A percentile compares a stretch with the other conserved stretches of the same genome.
Evolutionary conservation across 176 grass and related monocot genomes (phyloP).

Genomic region (Juncus inflexus): DNA sequence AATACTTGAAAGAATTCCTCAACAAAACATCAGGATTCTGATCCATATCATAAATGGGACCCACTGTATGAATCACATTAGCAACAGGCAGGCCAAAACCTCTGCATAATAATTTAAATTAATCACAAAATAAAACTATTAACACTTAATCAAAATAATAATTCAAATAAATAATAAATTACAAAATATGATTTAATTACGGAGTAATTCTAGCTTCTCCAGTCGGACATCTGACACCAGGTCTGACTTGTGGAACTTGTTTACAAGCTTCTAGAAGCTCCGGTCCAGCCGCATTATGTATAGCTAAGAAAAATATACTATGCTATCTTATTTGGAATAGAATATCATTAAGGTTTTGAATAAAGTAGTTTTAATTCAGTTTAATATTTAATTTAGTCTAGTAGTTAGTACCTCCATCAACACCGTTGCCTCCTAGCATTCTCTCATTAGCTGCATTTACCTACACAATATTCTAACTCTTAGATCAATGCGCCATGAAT

Average conservation of each 20-base stretch:
- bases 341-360: no score
- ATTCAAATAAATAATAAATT: not conserved
- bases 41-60: slow-evolving; percentile 59
- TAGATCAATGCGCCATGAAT: no score
- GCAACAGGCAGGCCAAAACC: slow-evolving; percentile 63
- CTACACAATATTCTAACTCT: no score
- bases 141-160: not conserved
- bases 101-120: slow-evolving; percentile 33
- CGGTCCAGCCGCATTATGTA: slow-evolving; percentile 88
- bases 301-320: slow-evolving; percentile 42
- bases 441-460: slow-evolving; percentile 84
- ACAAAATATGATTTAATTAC: slow-evolving; percentile 40
- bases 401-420: slow-evolving; percentile 62
- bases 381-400: not conserved
- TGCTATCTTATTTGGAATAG: no score
- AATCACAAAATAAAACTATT: not conserved
- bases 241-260: slow-evolving; percentile 61
- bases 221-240: slow-evolving; percentile 68
- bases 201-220: slow-evolving; percentile 88
- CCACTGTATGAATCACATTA: slow-evolving; percentile 79
- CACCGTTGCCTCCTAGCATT: slow-evolving; percentile 86
- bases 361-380: not conserved
- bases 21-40: slow-evolving; percentile 47
- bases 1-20: slow-evolving; percentile 63
- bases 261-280: slow-evolving; percentile 66